Evolutionary conservation across 257 asterid genomes (phyloP), one percentile per base, ranked within the genome.

Genomic region (Solanum sejunctum): DNA sequence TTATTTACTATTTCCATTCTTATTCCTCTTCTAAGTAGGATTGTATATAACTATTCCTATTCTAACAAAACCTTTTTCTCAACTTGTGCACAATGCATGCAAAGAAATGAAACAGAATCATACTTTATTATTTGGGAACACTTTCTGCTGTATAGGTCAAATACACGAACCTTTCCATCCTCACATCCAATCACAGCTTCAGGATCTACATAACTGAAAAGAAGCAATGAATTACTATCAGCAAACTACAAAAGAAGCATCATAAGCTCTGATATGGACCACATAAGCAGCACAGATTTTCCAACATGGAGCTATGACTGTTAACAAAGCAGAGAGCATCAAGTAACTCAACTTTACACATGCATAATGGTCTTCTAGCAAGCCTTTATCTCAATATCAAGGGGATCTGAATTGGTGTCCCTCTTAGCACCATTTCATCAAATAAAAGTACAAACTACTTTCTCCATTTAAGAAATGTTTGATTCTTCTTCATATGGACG

Each of bases 141-240:
- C 84, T 92, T 96, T 88, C 97, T 87, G 93, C 98, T 96, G 89
- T 96, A 96, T 96, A 96, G 92, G 91, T 96, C 99, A 90, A 92
- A 96, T 71, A 96, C 92, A 49, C 95, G 97, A 87, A 88, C 96
- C 90, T 90, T 96, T 66, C 99, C 99, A 86, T 96, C 98, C 87
- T 93, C 97, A 82, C 98, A 91, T 84, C 99, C 99, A 85, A 96
- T 92, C 84, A 93, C 97, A 45, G 99, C 98, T 84, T 88, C 95
- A 56, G 99, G 99, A 87, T 96, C 99, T 84, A 91, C 93, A 80
- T 93, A 96, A 87, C 99, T 95, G 92, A 90, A 90, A 71, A 88
- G 60, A 80, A 67, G 18, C 11, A 26, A 63, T 26, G 11, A 41
- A 56, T 41, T 52, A 56, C 43, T 4, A 23, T 7, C 52, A 56